Conservation (phyloP, 441 rosid species). For the Populus trichocarpa region DNA sequence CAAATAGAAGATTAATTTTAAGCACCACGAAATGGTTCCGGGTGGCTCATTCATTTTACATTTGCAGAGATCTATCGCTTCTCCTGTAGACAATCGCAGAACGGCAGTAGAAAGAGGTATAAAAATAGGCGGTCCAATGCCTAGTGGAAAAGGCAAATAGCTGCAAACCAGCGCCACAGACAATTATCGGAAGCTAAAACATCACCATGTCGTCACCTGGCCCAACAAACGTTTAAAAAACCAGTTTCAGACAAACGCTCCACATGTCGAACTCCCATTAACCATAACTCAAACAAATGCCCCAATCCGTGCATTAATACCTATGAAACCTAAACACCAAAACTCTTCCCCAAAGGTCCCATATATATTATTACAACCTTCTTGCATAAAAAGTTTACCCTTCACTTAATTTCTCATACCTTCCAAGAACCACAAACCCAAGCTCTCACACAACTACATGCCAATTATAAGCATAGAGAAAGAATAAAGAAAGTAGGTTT, state of each 20-base stretch:
- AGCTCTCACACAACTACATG: neutral
- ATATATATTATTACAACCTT: neutral
- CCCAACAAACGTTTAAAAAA: constrained; percentile 12
- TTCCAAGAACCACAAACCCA: neutral
- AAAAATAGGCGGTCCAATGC: neutral
- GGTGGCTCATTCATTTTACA: too few relatives aligned
- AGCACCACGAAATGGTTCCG: too few relatives aligned
- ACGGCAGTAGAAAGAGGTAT: neutral
- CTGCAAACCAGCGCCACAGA: constrained; percentile 12
- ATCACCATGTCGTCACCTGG: constrained; percentile 29
- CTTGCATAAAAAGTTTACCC: neutral
- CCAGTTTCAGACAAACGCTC: constrained; percentile 17
- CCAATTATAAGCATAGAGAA: neutral
- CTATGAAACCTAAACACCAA: constrained; percentile 12
- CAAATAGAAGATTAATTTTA: too few relatives aligned
- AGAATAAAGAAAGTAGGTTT: neutral
- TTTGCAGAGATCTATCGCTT: too few relatives aligned
- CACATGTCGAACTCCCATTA: constrained; percentile 26
- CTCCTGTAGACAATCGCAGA: neutral
- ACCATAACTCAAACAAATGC: neutral
- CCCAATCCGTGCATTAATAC: constrained; percentile 21
- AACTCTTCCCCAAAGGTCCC: constrained; percentile 15
- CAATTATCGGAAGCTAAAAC: constrained; percentile 27
- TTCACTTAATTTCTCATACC: constrained; percentile 11
- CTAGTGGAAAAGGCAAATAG: constrained; percentile 21